These are phyloP conservation scores for Syzygium oleosum DNA, from an alignment of 345 rosid genomes.

Conservation along the genomic window DNA sequence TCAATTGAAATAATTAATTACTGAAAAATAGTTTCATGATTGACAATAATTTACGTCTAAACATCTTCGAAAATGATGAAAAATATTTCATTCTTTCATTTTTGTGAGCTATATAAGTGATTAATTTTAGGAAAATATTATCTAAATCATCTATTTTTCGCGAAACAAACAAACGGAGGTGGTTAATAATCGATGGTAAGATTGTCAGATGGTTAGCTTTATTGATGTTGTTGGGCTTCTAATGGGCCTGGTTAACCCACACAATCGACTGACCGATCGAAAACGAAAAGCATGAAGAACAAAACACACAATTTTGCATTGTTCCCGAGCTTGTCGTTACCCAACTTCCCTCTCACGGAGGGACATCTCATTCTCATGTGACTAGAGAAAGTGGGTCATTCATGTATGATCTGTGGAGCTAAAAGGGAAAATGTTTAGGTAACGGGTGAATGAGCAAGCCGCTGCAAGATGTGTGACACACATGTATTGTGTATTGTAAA, in stretches of 20 bases:
- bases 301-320: too few relatives aligned
- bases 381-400: not conserved
- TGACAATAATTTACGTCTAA: too few relatives aligned
- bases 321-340: not conserved
- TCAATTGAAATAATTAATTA: too few relatives aligned
- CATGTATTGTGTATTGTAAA: not conserved
- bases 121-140: too few relatives aligned
- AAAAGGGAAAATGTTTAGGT: not conserved
- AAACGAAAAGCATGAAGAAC: too few relatives aligned
- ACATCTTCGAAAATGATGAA: too few relatives aligned
- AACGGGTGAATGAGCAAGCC: not conserved
- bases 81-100: too few relatives aligned
- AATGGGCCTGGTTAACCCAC: not conserved
- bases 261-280: not conserved
- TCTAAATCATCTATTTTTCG: too few relatives aligned
- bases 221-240: not conserved
- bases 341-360: not conserved
- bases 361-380: not conserved
- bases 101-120: too few relatives aligned
- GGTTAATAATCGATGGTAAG: not conserved
- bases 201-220: not conserved
- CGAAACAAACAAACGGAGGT: too few relatives aligned
- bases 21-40: too few relatives aligned
- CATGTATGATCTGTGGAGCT: not conserved
- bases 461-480: not conserved